Percentiles rank a stretch among this genome's conserved stretches.
These are phyloP conservation scores for Lunasporangiospora selenospora DNA, from an alignment of 192 early-diverging fungal genomes.

Conservation along the genomic window DNA sequence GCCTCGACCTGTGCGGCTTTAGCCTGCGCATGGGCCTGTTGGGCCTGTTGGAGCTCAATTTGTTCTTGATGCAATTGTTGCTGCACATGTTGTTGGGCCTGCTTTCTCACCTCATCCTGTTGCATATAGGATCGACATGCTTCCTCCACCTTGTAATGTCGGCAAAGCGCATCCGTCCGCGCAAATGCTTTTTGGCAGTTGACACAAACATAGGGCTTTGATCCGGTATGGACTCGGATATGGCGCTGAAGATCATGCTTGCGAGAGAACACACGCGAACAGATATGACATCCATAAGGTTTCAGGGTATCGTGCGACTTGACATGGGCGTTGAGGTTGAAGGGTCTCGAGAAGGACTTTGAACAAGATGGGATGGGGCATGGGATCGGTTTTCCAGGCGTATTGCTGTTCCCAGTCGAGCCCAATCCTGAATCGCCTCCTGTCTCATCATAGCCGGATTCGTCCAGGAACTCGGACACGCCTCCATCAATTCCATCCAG, in stretches of 20 bases:
- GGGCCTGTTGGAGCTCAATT: conserved; percentile 40
- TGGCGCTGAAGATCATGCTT: conserved; percentile 85
- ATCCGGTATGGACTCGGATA: conserved; percentile 66
- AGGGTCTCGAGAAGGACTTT: conserved; percentile 67
- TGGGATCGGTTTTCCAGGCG: conserved; percentile 40
- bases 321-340: conserved; percentile 74
- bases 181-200: conserved; percentile 75
- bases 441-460: neutral
- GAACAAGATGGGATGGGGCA: conserved; percentile 65
- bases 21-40: conserved; percentile 36
- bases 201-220: conserved; percentile 72
- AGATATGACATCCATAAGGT: conserved; percentile 68
- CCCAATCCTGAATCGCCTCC: neutral
- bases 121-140: conserved; percentile 47
- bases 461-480: neutral
- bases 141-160: conserved; percentile 69
- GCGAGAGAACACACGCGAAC: conserved; percentile 72
- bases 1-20: conserved; percentile 16
- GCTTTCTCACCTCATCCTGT: conserved; percentile 39
- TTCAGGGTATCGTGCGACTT: conserved; percentile 60
- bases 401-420: neutral
- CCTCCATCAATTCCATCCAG: conserved; percentile 13
- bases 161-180: conserved; percentile 76
- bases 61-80: conserved; percentile 44
- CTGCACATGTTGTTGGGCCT: conserved; percentile 45